A percentile compares a stretch with the other conserved stretches of the same genome.
Conservation (phyloP, 352 stramenopile genomes). For the Globisporangium nunn region DNA sequence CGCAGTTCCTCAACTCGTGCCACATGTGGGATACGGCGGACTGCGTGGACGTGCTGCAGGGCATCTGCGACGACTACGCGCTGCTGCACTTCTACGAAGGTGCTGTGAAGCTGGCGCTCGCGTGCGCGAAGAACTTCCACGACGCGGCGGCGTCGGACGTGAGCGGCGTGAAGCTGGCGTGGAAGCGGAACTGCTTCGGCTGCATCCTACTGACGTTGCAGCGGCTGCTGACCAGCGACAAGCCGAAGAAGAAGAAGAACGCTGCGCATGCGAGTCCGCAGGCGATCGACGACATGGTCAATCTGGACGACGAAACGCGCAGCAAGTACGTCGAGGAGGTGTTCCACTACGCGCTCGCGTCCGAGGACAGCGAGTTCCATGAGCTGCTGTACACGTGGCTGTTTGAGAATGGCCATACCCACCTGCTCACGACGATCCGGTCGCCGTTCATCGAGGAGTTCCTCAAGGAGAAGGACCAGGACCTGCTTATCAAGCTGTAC, state of each 20-base stretch:
- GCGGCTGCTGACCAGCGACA: conserved; percentile 35
- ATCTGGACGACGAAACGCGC: conserved; percentile 57
- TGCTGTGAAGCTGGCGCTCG: conserved; percentile 76
- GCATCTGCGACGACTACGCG: conserved; percentile 77
- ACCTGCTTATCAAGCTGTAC: conserved; percentile 81
- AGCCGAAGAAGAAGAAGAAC: conserved; percentile 14
- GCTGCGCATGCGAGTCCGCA: conserved; percentile 38
- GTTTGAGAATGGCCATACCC: conserved; percentile 57
- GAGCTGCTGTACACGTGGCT: conserved; percentile 79
- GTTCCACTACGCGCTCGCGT: conserved; percentile 70
- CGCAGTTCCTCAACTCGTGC: conserved; percentile 76
- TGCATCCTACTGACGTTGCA: conserved; percentile 67
- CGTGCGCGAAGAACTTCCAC: conserved; percentile 75
- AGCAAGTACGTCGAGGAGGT: conserved; percentile 64
- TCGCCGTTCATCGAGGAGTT: conserved; percentile 80
- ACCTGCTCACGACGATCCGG: conserved; percentile 54
- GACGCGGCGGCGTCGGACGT: conserved; percentile 56
- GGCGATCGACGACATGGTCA: conserved; percentile 69
- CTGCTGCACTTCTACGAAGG: conserved; percentile 79
- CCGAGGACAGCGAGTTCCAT: conserved; percentile 69
- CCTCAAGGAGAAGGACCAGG: conserved; percentile 75
- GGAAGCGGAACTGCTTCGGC: conserved; percentile 73
- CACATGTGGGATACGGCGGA: conserved; percentile 84
- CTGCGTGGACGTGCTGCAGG: conserved; percentile 65
- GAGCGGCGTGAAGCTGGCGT: conserved; percentile 53